Percentiles rank a stretch among this genome's conserved stretches.
Evolutionary conservation across 2,329 filamentous ascomycete species (phyloP).

Genomic region (Trichophyton mentagrophytes): DNA sequence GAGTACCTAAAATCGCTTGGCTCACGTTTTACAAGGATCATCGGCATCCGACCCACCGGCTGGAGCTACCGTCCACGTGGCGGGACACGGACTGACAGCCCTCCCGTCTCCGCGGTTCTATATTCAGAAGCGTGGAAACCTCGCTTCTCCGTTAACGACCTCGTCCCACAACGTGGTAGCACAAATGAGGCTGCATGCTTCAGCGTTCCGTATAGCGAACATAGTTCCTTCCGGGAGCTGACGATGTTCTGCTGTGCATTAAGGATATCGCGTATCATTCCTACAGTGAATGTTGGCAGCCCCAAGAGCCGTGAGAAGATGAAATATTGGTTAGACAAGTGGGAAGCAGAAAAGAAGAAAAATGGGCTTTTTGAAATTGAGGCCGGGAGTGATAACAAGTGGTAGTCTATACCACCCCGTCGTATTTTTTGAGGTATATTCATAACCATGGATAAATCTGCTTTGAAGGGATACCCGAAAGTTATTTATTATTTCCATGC

Average conservation of each 20-base stretch:
- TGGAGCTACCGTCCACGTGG: slow-evolving; percentile 79
- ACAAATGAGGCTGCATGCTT: slow-evolving; percentile 75
- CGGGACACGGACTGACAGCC: slow-evolving; percentile 49
- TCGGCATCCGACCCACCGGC: slow-evolving; percentile 83
- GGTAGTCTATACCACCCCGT: slow-evolving; percentile 15
- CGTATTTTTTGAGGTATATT: no score
- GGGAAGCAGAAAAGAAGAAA: slow-evolving; percentile 50
- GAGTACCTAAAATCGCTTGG: slow-evolving; percentile 75
- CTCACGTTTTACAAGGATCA: slow-evolving; percentile 69
- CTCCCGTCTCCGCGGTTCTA: slow-evolving; percentile 52
- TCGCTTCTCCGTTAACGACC: slow-evolving; percentile 55
- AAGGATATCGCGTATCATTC: slow-evolving; percentile 77
- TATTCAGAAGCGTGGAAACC: slow-evolving; percentile 61
- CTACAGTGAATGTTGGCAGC: slow-evolving; percentile 76
- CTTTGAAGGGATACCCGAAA: not conserved
- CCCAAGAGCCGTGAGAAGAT: slow-evolving; percentile 52
- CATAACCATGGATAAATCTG: no score
- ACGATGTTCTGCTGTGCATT: slow-evolving; percentile 85
- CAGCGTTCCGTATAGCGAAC: slow-evolving; percentile 90
- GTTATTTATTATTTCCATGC: not conserved
- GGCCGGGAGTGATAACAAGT: slow-evolving; percentile 22
- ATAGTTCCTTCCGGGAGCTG: slow-evolving; percentile 86
- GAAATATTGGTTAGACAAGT: slow-evolving; percentile 53
- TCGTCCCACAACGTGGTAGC: slow-evolving; percentile 71
- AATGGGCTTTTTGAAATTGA: slow-evolving; percentile 44